Percentiles rank a stretch among this genome's conserved stretches.
Evolutionary conservation across 1,284 basidiomycete genomes (phyloP).

Genomic region (Malassezia equina): DNA sequence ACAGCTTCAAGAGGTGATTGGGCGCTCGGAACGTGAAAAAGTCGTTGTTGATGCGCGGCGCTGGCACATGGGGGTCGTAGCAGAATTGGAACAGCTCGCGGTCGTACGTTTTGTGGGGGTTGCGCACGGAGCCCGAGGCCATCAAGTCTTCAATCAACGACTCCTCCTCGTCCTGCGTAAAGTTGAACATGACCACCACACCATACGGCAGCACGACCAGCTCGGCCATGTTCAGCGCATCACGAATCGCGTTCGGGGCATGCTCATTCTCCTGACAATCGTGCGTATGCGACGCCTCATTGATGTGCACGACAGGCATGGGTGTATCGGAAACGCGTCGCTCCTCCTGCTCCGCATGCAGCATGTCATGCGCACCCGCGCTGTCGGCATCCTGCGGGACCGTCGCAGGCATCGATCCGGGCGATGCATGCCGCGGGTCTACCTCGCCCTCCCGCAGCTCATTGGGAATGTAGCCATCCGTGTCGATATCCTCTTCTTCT

Average conservation of each 20-base stretch:
- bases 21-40: conserved; percentile 63
- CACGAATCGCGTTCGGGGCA: conserved; percentile 35
- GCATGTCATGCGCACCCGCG: conserved; percentile 10
- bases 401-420: not conserved
- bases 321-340: conserved; percentile 19
- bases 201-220: conserved; percentile 45
- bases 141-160: conserved; percentile 42
- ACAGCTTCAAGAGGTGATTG: conserved; percentile 63
- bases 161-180: conserved; percentile 38
- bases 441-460: conserved; percentile 28
- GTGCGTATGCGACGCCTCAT: conserved; percentile 47
- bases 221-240: conserved; percentile 43
- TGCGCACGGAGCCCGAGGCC: conserved; percentile 36
- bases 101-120: conserved; percentile 23
- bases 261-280: conserved; percentile 38
- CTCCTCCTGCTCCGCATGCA: conserved; percentile 7
- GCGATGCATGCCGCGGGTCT: conserved; percentile 17
- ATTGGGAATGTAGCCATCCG: conserved; percentile 42
- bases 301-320: conserved; percentile 28
- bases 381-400: conserved; percentile 9
- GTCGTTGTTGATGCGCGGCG: conserved; percentile 66
- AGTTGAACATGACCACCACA: conserved; percentile 47
- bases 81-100: conserved; percentile 40
- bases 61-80: conserved; percentile 71
- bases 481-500: conserved; percentile 39